Percentiles rank a stretch among this genome's conserved stretches.
These are phyloP conservation scores for Ogataea salicorniae DNA, from an alignment of 805 yeast genomes.

Conservation along the genomic window DNA sequence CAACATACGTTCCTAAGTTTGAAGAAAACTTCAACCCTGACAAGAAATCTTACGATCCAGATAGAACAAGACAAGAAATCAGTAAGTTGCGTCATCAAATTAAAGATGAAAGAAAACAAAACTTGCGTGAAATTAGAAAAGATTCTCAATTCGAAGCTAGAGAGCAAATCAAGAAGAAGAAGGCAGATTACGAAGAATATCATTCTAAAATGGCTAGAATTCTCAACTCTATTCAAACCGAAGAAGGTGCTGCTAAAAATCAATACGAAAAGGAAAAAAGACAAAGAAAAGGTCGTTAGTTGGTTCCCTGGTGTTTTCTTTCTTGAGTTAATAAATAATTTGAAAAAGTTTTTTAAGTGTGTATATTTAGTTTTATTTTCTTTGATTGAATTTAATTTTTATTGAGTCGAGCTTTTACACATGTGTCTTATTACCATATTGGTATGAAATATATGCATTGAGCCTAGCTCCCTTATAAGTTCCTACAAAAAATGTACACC, in stretches of 20 bases:
- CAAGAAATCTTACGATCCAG: slow-evolving; percentile 83
- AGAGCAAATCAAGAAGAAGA: slow-evolving; percentile 75
- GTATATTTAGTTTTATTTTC: too few relatives aligned
- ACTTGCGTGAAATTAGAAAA: slow-evolving; percentile 84
- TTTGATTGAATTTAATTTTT: too few relatives aligned
- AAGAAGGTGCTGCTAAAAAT: slow-evolving; percentile 93
- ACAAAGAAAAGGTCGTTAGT: slow-evolving; percentile 44
- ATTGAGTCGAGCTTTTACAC: not conserved
- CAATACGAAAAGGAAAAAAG: slow-evolving; percentile 84
- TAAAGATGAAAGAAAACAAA: slow-evolving; percentile 87
- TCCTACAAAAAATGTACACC: not conserved
- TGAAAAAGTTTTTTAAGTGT: too few relatives aligned
- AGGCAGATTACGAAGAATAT: slow-evolving; percentile 67
- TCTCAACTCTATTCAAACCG: slow-evolving; percentile 81
- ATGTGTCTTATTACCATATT: not conserved
- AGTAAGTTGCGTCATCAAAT: slow-evolving; percentile 76
- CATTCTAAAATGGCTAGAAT: slow-evolving; percentile 87
- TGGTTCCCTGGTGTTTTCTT: not conserved
- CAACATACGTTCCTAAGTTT: slow-evolving; percentile 82
- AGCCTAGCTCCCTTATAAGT: not conserved
- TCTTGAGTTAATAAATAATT: too few relatives aligned
- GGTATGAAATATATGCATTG: not conserved
- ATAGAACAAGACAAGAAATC: slow-evolving; percentile 75
- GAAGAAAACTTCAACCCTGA: slow-evolving; percentile 97
- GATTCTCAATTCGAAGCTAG: slow-evolving; percentile 85